phyloP scores from a whole-genome alignment of 2,329 filamentous ascomycete species.

The Huntiella moniliformis region DNA sequence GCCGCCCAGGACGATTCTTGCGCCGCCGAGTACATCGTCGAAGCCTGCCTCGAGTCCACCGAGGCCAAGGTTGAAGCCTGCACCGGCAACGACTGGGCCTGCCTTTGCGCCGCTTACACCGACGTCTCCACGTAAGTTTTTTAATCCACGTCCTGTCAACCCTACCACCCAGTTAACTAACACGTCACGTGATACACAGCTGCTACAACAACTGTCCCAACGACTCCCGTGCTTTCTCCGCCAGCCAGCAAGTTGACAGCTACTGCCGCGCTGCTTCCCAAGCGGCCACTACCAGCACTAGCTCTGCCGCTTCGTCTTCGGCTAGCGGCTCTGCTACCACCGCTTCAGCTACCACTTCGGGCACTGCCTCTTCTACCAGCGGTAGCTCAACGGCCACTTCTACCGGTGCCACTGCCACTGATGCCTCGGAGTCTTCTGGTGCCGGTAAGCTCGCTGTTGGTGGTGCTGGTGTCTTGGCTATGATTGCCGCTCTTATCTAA shows the following conservation, averaged over 20 bases:
- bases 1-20: constrained; percentile 19
- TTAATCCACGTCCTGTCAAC: background rate
- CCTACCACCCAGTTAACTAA: background rate
- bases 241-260: constrained; percentile 22
- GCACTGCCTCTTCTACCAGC: constrained; percentile 13
- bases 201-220: constrained; percentile 40
- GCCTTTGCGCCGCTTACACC: constrained; percentile 27
- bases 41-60: constrained; percentile 24
- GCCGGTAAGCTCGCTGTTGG: constrained; percentile 19
- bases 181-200: constrained; percentile 15
- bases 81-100: constrained; percentile 24
- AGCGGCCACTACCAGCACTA: constrained; percentile 21
- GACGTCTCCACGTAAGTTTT: constrained; percentile 27
- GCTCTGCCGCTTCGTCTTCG: constrained; percentile 3
- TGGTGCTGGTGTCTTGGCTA: constrained; percentile 21
- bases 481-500: constrained; percentile 22
- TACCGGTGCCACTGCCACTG: constrained; percentile 12
- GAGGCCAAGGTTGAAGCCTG: constrained; percentile 23
- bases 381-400: constrained; percentile 13
- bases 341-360: constrained; percentile 13
- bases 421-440: constrained; percentile 17
- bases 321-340: constrained; percentile 12
- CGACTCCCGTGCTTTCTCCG: constrained; percentile 21
- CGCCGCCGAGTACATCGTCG: constrained; percentile 28
- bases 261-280: constrained; percentile 28